phyloP scores from a whole-genome alignment of 768 basidiomycete genomes.

The Tylopilus balloui region DNA sequence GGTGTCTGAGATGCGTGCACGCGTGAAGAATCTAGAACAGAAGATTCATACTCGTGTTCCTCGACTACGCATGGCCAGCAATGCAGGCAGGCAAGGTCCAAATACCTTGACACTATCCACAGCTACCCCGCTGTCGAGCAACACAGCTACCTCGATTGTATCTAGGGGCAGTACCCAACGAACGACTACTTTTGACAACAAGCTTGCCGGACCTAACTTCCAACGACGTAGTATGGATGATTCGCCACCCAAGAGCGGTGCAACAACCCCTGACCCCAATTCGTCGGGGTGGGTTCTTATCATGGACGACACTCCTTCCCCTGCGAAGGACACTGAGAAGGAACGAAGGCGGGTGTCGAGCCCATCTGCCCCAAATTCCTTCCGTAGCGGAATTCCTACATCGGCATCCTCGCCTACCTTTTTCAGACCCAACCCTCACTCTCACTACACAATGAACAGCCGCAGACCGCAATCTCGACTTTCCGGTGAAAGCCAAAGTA shows the following conservation, averaged over 20 bases:
- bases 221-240: slow-evolving; percentile 45
- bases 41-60: slow-evolving; percentile 87
- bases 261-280: slow-evolving; percentile 47
- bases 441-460: slow-evolving; percentile 43
- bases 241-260: slow-evolving; percentile 37
- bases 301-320: slow-evolving; percentile 82
- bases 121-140: slow-evolving; percentile 35
- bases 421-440: slow-evolving; percentile 37
- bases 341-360: slow-evolving; percentile 60
- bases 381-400: slow-evolving; percentile 44
- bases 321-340: slow-evolving; percentile 51
- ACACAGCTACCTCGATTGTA: slow-evolving; percentile 33
- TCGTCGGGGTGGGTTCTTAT: slow-evolving; percentile 83
- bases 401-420: slow-evolving; percentile 46
- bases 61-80: slow-evolving; percentile 76
- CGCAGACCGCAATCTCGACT: slow-evolving; percentile 71
- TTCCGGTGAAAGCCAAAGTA: slow-evolving; percentile 56
- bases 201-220: slow-evolving; percentile 21
- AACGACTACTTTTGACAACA: slow-evolving; percentile 16
- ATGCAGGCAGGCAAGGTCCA: slow-evolving; percentile 49
- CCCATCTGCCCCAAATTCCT: slow-evolving; percentile 52
- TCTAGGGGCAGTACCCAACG: slow-evolving; percentile 18
- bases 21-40: slow-evolving; percentile 77
- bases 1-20: slow-evolving; percentile 88
- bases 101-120: slow-evolving; percentile 35